A percentile compares a stretch with the other conserved stretches of the same genome.
These are phyloP conservation scores for Cymbopogon citratus DNA, from an alignment of 176 grass and related monocot species.

Conservation along the genomic window DNA sequence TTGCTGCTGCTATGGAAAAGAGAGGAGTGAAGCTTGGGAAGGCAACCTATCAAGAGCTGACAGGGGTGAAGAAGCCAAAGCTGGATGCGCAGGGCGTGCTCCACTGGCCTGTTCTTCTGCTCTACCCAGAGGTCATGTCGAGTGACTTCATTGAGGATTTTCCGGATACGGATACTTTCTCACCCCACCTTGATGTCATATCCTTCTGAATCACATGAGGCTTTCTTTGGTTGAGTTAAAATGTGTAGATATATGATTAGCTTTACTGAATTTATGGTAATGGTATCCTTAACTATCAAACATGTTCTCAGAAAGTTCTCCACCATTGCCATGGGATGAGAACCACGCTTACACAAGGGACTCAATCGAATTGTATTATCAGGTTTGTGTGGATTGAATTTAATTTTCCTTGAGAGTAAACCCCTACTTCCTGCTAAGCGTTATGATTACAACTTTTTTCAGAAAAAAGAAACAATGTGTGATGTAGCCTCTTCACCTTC, in stretches of 20 bases:
- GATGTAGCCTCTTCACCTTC: neutral
- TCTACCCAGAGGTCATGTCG: conserved; percentile 89
- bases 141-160: conserved; percentile 97
- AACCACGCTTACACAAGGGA: conserved; percentile 73
- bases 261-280: neutral
- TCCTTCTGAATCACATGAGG: conserved; percentile 48
- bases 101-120: conserved; percentile 84
- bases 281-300: conserved; percentile 54
- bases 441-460: neutral
- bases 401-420: conserved; percentile 17
- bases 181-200: conserved; percentile 72
- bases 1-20: conserved; percentile 66
- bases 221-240: neutral
- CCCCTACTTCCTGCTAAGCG: neutral
- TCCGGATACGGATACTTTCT: conserved; percentile 60
- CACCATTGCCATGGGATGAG: conserved; percentile 77
- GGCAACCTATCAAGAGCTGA: conserved; percentile 61
- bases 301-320: conserved; percentile 80
- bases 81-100: conserved; percentile 65
- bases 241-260: neutral
- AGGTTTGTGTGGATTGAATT: conserved; percentile 34
- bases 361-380: conserved; percentile 79
- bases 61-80: conserved; percentile 57
- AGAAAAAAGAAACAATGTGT: neutral
- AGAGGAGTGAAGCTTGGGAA: conserved; percentile 65